These are phyloP conservation scores for Corymbia maculata DNA, from an alignment of 345 rosid species.

Conservation along the genomic window DNA sequence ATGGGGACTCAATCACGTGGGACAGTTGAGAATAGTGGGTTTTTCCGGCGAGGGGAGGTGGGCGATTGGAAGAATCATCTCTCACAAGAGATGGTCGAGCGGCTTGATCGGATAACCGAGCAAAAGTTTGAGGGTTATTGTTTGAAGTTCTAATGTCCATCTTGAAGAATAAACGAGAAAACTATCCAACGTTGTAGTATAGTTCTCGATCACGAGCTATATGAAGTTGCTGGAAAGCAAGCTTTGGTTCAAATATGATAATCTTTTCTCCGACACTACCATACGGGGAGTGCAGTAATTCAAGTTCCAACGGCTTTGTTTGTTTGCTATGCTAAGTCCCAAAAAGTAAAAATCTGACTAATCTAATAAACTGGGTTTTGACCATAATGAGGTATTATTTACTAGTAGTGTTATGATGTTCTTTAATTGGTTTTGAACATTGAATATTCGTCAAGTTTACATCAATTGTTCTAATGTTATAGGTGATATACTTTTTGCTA, in stretches of 20 bases:
- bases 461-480: neutral
- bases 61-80: constrained; percentile 14
- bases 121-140: constrained; percentile 9
- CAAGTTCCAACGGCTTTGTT: neutral
- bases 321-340: neutral
- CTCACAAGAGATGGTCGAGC: constrained; percentile 5
- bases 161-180: neutral
- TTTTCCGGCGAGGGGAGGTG: constrained; percentile 8
- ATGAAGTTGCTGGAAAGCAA: neutral
- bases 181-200: neutral
- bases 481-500: neutral
- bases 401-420: neutral
- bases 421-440: neutral
- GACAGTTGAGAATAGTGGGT: neutral
- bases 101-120: constrained; percentile 4
- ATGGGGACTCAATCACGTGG: neutral
- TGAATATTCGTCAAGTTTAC: neutral
- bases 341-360: neutral
- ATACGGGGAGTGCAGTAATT: neutral
- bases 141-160: neutral
- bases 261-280: neutral
- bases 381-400: neutral
- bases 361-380: neutral
- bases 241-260: neutral
- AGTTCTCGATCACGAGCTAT: neutral